phyloP scores from a whole-genome alignment of 192 early-diverging fungal genomes.

The Coemansia sp. region DNA sequence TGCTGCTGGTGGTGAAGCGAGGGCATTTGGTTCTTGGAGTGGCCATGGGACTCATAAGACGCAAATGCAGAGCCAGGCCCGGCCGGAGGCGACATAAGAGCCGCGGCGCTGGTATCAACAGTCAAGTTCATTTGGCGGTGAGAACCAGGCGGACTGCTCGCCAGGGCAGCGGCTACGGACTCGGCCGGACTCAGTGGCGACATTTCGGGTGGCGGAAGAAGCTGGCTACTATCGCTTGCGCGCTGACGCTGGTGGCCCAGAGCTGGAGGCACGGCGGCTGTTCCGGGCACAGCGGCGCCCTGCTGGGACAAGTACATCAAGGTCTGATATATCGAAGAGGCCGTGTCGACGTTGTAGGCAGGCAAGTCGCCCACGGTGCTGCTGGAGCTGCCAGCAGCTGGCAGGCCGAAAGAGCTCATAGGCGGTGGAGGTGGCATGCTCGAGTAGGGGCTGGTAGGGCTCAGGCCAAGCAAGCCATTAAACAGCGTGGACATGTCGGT shows the following conservation, averaged over 20 bases:
- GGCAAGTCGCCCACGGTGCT: background rate
- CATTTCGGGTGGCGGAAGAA: conserved; percentile 4
- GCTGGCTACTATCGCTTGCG: background rate
- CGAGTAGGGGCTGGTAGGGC: conserved; percentile 13
- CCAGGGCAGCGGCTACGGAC: conserved; percentile 12
- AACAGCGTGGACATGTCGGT: conserved; percentile 29
- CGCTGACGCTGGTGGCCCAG: conserved; percentile 1
- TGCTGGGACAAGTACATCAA: conserved; percentile 30
- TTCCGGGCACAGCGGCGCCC: background rate
- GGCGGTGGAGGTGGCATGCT: conserved; percentile 4
- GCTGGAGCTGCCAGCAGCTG: background rate
- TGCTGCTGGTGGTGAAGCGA: conserved; percentile 17
- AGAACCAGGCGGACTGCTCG: conserved; percentile 3
- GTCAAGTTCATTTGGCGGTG: conserved; percentile 3
- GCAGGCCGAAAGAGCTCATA: conserved; percentile 16
- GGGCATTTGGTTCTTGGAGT: background rate
- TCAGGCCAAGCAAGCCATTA: conserved; percentile 30
- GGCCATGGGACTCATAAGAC: conserved; percentile 13
- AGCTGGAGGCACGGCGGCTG: conserved; percentile 3
- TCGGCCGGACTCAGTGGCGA: conserved; percentile 20
- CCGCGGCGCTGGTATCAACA: background rate
- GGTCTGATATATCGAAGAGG: conserved; percentile 37
- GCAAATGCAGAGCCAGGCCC: conserved; percentile 19
- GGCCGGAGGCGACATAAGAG: conserved; percentile 15
- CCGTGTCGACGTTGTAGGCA: conserved; percentile 16